Percentiles rank a stretch among this genome's conserved stretches.
These are phyloP conservation scores for Coffea humblotiana DNA, from an alignment of 305 asterid genomes.

Conservation along the genomic window DNA sequence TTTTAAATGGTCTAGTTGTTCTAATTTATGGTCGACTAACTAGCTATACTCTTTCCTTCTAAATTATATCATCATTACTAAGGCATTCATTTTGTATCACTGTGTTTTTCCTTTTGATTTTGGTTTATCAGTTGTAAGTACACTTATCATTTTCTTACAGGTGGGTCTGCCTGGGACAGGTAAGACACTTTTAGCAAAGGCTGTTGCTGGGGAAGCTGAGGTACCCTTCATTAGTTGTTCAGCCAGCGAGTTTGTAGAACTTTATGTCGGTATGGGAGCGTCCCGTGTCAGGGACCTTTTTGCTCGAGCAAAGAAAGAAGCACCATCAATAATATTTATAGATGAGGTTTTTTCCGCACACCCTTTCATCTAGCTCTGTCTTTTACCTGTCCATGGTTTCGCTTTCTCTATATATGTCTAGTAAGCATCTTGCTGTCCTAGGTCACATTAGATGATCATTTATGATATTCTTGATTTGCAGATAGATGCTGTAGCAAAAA, in stretches of 20 bases:
- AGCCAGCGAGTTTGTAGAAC: slow-evolving; percentile 97
- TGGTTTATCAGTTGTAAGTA: slow-evolving; percentile 18
- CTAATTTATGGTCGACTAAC: neutral
- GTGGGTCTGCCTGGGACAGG: slow-evolving; percentile 99
- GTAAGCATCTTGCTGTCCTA: neutral
- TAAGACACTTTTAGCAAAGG: slow-evolving; percentile 97
- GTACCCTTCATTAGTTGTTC: slow-evolving; percentile 99
- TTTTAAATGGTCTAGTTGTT: neutral
- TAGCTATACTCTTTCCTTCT: neutral
- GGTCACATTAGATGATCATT: slow-evolving; percentile 7
- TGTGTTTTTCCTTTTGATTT: slow-evolving; percentile 10
- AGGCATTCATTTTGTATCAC: neutral
- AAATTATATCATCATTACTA: neutral
- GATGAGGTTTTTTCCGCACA: slow-evolving; percentile 69
- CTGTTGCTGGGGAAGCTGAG: slow-evolving; percentile 99
- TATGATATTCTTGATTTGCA: slow-evolving; percentile 43
- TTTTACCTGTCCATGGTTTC: neutral
- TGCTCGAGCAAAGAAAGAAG: slow-evolving; percentile 98
- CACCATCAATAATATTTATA: slow-evolving; percentile 96
- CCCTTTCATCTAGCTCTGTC: neutral
- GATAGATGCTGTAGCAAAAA: slow-evolving; percentile 99
- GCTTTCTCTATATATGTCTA: neutral
- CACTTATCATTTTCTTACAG: slow-evolving; percentile 43
- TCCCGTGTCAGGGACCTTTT: slow-evolving; percentile 99
- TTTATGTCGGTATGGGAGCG: slow-evolving; percentile 99